Evolutionary conservation across 2,329 filamentous ascomycete genomes (phyloP).

Genomic region (Pezicula rhizophila): DNA sequence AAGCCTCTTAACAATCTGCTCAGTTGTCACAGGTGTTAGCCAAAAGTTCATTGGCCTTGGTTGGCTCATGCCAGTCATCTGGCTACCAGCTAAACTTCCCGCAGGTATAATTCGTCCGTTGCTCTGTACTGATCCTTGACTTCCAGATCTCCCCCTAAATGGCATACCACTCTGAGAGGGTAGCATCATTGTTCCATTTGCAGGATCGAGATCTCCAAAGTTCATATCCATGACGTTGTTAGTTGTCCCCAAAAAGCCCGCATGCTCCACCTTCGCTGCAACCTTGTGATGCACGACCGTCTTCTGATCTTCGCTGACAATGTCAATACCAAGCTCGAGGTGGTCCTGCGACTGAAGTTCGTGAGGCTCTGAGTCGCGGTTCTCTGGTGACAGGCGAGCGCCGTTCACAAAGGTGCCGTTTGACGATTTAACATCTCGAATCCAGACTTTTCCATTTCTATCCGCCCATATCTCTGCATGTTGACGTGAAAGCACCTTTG

Average conservation of each 20-base stretch:
- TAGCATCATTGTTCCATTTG: conserved; percentile 67
- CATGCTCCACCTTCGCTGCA: conserved; percentile 91
- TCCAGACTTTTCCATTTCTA: conserved; percentile 82
- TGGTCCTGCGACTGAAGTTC: conserved; percentile 89
- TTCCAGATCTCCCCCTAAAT: conserved; percentile 63
- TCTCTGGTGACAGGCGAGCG: conserved; percentile 82
- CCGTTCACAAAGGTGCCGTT: conserved; percentile 99
- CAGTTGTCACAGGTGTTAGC: conserved; percentile 83
- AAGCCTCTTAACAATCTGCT: conserved; percentile 83
- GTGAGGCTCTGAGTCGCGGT: conserved; percentile 91
- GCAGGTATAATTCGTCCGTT: conserved; percentile 52
- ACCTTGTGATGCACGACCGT: conserved; percentile 98
- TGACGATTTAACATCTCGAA: conserved; percentile 95
- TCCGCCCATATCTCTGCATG: conserved; percentile 95
- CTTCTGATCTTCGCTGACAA: conserved; percentile 97
- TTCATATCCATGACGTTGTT: conserved; percentile 81
- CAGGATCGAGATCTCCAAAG: conserved; percentile 84
- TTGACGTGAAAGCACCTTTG: conserved; percentile 91
- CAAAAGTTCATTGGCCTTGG: conserved; percentile 76
- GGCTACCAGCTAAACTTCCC: conserved; percentile 46
- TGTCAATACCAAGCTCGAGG: conserved; percentile 93
- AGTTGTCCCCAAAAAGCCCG: conserved; percentile 70
- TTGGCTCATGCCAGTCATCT: conserved; percentile 55
- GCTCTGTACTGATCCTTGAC: conserved; percentile 55
- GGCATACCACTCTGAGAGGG: conserved; percentile 62